Base-by-base conservation (phyloP, 768 basidiomycete species). In the Suillus luteus region DNA sequence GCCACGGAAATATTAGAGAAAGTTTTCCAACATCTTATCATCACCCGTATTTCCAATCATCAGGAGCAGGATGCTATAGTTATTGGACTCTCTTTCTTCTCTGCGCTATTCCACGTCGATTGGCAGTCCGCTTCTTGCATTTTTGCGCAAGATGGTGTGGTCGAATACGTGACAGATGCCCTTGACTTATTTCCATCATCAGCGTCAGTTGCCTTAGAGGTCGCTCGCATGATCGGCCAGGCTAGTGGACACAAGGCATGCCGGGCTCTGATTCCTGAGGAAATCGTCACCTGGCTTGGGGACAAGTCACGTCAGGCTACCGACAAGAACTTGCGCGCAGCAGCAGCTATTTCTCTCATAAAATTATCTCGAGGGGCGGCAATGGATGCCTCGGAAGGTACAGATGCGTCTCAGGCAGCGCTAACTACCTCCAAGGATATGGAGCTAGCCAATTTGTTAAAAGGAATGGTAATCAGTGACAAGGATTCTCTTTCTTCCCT, bases 41-140 rank as follows among this genome's bases (percentile, higher is more conserved):
- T 82, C 9, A 73, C 79, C 14, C 78, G 79, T 49, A 78, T 94
- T 11, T 77, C 82, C 40, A 87, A 88, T 52, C 81, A 84, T 3
- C 79, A 84, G 22, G 87, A 91, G 72, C 63, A 70, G 12, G 78
- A 80, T 41, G 67, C 33, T 9, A 74, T 86, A 33, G 76, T 89
- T 19, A 75, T 79, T 15, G 87, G 86, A 12, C 75, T 90, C 44
- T 82, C 86, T 1, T 89, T 93, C 72, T 80, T 95, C 57, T 79
- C 83, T n/a, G 92, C 91, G 0, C 78, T 96, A 22, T 93, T 94
- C 70, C 92, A 94, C 72, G 86, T 94, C n/a, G 92, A 93, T 67
- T 83, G 86, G 75, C 77, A 82, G 59, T 78, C 86, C 1, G 93
- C 91, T 11, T 79, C 87, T 11, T 68, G 80, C 27, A 85, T 96